These are phyloP conservation scores for Populus ilicifolia DNA, from an alignment of 345 rosid genomes.

Conservation along the genomic window DNA sequence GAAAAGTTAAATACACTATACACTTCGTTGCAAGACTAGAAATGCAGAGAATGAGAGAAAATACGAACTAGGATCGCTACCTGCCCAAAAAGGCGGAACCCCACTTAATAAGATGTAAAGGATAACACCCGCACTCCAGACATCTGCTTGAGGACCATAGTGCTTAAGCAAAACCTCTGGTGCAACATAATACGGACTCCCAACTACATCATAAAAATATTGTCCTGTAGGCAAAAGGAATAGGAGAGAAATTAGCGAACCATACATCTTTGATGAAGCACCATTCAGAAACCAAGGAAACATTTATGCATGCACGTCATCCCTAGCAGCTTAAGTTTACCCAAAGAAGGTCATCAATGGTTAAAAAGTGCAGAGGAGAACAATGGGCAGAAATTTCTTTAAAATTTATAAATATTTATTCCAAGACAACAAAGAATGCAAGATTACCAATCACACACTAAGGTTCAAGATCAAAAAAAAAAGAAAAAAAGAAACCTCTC, in stretches of 20 bases:
- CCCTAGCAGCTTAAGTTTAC: not conserved
- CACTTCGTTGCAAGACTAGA: not conserved
- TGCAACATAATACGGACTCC: conserved; percentile 97
- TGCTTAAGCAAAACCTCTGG: conserved; percentile 85
- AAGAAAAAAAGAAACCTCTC: not conserved
- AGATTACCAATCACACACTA: not conserved
- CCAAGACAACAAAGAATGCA: conserved; percentile 2
- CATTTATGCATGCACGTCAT: not conserved
- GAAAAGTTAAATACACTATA: conserved; percentile 3
- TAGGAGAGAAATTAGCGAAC: not conserved
- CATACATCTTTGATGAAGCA: conserved; percentile 5
- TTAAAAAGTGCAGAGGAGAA: not conserved
- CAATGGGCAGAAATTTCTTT: not conserved
- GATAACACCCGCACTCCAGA: conserved; percentile 97
- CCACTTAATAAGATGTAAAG: conserved; percentile 91
- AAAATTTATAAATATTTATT: not conserved
- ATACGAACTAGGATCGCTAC: conserved; percentile 23
- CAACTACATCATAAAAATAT: conserved; percentile 77
- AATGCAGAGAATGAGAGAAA: not conserved
- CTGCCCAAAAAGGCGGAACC: conserved; percentile 98
- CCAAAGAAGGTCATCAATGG: not conserved
- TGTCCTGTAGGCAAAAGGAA: conserved; percentile 49
- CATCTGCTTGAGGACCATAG: conserved; percentile 90
- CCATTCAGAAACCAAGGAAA: not conserved
- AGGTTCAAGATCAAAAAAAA: not conserved